Evolutionary conservation across 208 protist species (phyloP).

Genomic region (Leishmania martiniquensis): DNA sequence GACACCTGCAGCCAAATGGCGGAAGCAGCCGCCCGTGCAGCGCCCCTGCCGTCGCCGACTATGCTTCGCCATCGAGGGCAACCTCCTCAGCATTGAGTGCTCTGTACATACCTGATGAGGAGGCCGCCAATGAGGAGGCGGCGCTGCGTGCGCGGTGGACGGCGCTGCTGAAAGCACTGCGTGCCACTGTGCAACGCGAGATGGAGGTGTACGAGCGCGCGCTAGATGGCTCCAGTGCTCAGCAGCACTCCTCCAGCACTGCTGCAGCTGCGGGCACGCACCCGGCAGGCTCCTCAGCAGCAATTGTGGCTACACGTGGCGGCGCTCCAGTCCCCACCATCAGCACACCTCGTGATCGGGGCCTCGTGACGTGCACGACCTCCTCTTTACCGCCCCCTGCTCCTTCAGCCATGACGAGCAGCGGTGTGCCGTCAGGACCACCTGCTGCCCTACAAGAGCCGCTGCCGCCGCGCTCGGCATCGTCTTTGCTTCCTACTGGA

Average conservation of each 20-base stretch:
- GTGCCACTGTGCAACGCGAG: constrained; percentile 23
- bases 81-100: neutral
- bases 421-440: neutral
- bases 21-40: neutral
- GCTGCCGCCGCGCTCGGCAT: neutral
- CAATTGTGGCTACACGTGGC: neutral
- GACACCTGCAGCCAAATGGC: neutral
- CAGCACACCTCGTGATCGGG: neutral
- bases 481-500: neutral
- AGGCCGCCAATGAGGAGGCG: constrained; percentile 23
- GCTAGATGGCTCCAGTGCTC: constrained; percentile 8
- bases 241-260: neutral
- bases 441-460: neutral
- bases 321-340: neutral
- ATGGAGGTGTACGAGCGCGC: constrained; percentile 32
- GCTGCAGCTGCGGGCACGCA: neutral
- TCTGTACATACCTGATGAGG: constrained; percentile 26
- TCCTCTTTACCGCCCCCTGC: constrained; percentile 2
- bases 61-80: neutral
- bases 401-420: neutral
- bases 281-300: neutral
- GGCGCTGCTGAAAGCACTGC: constrained; percentile 24
- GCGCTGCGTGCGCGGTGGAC: constrained; percentile 33
- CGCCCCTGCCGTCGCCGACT: neutral
- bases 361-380: neutral